Percentiles rank a stretch among this genome's conserved stretches.
Conservation (phyloP, 73 alveolate species). For the Paramecium sonneborni region DNA sequence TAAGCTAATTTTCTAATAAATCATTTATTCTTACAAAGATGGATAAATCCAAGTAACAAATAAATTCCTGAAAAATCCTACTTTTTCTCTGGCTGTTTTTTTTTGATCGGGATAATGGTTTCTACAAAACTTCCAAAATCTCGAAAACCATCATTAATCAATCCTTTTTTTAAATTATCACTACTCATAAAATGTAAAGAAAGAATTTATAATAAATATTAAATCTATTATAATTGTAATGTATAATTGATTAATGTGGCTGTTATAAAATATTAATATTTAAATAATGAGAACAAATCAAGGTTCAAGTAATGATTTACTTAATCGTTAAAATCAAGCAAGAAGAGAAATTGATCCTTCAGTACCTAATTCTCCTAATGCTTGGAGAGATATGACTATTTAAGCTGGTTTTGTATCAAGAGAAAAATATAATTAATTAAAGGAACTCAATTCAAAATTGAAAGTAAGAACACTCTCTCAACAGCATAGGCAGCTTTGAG, state of each 20-base stretch:
- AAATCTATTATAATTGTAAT: not conserved
- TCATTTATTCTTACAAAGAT: not conserved
- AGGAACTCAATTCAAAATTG: not conserved
- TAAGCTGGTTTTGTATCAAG: not conserved
- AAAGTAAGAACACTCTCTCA: not conserved
- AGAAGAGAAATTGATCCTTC: not conserved
- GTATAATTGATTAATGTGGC: not conserved
- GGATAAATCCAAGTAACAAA: slow-evolving; percentile 8
- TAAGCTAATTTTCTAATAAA: not conserved
- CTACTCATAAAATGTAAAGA: not conserved
- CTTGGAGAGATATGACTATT: not conserved
- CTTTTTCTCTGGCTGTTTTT: slow-evolving; percentile 2
- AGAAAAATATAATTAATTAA: slow-evolving; percentile 1
- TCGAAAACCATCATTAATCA: not conserved
- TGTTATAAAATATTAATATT: not conserved
- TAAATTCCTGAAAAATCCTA: not conserved
- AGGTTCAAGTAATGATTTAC: not conserved
- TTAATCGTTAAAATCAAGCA: not conserved
- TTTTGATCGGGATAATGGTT: not conserved
- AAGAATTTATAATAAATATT: not conserved
- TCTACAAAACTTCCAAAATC: not conserved
- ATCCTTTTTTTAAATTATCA: not conserved
- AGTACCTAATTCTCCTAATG: not conserved
- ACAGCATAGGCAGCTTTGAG: not conserved
- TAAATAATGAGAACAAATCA: slow-evolving; percentile 14